Base-by-base conservation (phyloP, 768 basidiomycete genomes). In the Xerocomus brunneocitrinus region DNA sequence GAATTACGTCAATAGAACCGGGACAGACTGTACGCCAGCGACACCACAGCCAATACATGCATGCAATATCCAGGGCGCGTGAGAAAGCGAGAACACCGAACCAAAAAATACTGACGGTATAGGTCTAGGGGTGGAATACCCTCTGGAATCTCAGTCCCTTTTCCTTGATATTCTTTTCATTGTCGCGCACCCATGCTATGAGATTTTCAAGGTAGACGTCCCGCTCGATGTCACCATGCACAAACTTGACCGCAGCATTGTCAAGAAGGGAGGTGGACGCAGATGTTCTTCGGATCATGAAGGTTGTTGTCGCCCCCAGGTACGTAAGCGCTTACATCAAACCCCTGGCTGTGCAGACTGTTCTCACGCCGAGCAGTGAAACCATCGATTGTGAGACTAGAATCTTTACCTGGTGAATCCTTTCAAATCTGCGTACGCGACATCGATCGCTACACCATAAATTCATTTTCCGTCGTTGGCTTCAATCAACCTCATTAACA, bases 51-150 rank as follows among this genome's bases (percentile, higher is more conserved):
- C 31, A 3, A 9, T 2, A 39, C 1, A 12, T 16, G 13, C 4
- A 25, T 39, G 38, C 22, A 39, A 41, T 3, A 32, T 25, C 24
- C 31, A 14, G 32, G 28, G 40, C 34, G 7, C 19, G 40, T 53
- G 39, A 51, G 48, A 1, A 34, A 28, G 36, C 16, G 19, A 0
- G 27, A 30, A 46, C 14, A 27, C 39, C 12, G 1, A 55, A 38
- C 32, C 13, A 38, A 12, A 49, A 46, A 46, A 35, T 35, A 58
- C 87, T 62, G 67, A 91, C 91, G 72, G 67, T 94, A 95, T 16
- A 97, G 65, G 69, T 97, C 93, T 14, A 87, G 85, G 60, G 91
- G 91, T 3, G 84, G 72, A 10, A 86, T 70, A 5, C 77, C 79
- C 27, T 75, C 70, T 0, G 93, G 92, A 41, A 97, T 91, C 66